Base-by-base conservation (phyloP, 768 basidiomycete species). In the Mycena latifolia region DNA sequence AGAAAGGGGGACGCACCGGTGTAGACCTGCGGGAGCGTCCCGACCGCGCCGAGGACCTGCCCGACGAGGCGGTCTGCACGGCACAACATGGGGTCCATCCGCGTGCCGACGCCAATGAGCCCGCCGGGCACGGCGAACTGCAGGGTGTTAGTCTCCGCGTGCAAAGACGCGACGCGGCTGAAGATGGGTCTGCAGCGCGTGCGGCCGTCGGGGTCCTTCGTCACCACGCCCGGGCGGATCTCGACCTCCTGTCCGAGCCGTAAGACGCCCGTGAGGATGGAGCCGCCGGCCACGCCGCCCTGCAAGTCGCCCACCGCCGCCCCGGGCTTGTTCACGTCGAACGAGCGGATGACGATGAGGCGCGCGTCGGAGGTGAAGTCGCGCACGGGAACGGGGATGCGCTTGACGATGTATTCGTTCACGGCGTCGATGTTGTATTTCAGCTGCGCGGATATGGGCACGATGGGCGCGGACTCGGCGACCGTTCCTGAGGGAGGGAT, bases 391-490 rank as follows among this genome's bases (percentile, higher is more conserved):
- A 99, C 93, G 20, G 98, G 95, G 73, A 99, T 98, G 55, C 93
- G 89, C 77, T 95, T 96, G 70, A 95, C 95, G 77, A 99, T 97
- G 82, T 98, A 98, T 74, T 98, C 96, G 81, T 97, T 98, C 53
- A 99, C 96, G n/a, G 97, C 98, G 77, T 98, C 97, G 75, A 99
- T 98, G 83, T 99, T 99, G 86, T 98, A 99, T 79, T 94, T 95
- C 64, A 99, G 84, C 79, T 99, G 98, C 5, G 98, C 98, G 41
- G 98, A 99, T 78, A 99, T 98, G 67, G 98, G 97, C 48, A 99
- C 94, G 78, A 99, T 98, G 53, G 98, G 98, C 5, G 98, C 98
- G 27, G 92, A 89, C 81, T 98, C 95, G 60, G 98, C 98, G 63
- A 98, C 96, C 28, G 97, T 99, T 55, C 96, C 97, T 96, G 46